Evolutionary conservation across 495 filamentous ascomycete species (phyloP).

Genomic region (Tuber microsphaerosporum): DNA sequence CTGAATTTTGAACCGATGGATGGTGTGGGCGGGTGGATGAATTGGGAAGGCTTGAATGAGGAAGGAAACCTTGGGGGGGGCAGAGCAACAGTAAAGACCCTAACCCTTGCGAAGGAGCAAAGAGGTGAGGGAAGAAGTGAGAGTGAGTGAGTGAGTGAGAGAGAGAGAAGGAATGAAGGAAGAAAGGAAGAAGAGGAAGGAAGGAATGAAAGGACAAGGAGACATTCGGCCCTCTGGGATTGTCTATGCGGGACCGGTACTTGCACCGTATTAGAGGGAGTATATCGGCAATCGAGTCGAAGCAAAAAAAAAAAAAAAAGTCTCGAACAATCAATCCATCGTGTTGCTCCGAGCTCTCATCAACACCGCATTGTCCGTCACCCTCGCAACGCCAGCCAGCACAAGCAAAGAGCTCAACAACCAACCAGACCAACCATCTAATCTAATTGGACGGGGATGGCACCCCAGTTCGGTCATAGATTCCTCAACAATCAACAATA

Average conservation of each 20-base stretch:
- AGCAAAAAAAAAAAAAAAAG: background rate
- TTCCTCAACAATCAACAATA: too few species aligned
- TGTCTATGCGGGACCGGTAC: slow-evolving; percentile 5
- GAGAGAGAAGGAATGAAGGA: background rate
- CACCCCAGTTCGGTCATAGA: too few species aligned
- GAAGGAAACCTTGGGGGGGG: background rate
- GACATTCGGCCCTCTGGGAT: background rate
- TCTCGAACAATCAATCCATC: slow-evolving; percentile 9
- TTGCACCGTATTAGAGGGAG: background rate
- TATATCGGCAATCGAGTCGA: slow-evolving; percentile 17
- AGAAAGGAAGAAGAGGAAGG: background rate
- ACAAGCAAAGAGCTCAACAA: background rate
- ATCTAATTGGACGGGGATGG: too few species aligned
- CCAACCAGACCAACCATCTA: background rate
- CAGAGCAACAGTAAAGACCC: background rate
- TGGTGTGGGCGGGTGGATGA: too few species aligned
- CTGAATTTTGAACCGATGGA: background rate
- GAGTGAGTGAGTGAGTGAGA: background rate
- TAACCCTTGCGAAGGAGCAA: background rate
- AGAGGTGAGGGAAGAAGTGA: background rate
- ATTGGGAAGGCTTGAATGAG: too few species aligned
- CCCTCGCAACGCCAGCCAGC: background rate
- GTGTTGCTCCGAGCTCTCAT: too few species aligned
- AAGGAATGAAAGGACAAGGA: background rate
- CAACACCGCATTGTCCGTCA: background rate